phyloP scores from a whole-genome alignment of 1,284 basidiomycete genomes.

The Cutaneotrichosporon arboriforme region DNA sequence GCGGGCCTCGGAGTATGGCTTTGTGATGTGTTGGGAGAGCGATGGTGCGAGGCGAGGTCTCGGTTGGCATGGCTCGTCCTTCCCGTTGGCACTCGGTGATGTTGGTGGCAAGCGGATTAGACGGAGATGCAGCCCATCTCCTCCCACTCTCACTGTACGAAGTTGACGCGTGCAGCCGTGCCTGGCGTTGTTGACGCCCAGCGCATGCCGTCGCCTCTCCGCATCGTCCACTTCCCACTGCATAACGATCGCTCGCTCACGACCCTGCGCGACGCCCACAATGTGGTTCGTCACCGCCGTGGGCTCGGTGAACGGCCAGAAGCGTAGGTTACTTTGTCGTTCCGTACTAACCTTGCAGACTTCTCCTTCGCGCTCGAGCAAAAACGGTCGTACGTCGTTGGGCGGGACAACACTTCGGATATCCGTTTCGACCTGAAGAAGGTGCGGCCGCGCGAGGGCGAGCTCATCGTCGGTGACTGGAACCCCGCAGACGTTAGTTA shows the following conservation, averaged over 20 bases:
- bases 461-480: slow-evolving; percentile 34
- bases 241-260: not conserved
- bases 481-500: slow-evolving; percentile 30
- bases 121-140: not conserved
- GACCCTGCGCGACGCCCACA: not conserved
- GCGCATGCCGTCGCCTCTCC: not conserved
- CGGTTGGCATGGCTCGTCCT: not conserved
- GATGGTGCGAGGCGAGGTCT: not conserved
- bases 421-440: slow-evolving; percentile 25
- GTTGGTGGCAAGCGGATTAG: not conserved
- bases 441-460: slow-evolving; percentile 30
- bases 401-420: slow-evolving; percentile 29
- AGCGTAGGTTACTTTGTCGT: slow-evolving; percentile 20
- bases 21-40: not conserved
- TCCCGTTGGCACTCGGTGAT: not conserved
- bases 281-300: slow-evolving; percentile 43
- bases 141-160: not conserved
- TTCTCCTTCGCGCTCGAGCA: slow-evolving; percentile 41
- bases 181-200: not conserved
- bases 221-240: not conserved
- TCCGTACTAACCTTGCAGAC: slow-evolving; percentile 18
- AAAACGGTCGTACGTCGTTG: slow-evolving; percentile 31
- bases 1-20: not conserved
- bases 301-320: slow-evolving; percentile 40
- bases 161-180: not conserved